These are phyloP conservation scores for Dryas octopetala DNA, from an alignment of 306 rosid species.

Conservation along the genomic window DNA sequence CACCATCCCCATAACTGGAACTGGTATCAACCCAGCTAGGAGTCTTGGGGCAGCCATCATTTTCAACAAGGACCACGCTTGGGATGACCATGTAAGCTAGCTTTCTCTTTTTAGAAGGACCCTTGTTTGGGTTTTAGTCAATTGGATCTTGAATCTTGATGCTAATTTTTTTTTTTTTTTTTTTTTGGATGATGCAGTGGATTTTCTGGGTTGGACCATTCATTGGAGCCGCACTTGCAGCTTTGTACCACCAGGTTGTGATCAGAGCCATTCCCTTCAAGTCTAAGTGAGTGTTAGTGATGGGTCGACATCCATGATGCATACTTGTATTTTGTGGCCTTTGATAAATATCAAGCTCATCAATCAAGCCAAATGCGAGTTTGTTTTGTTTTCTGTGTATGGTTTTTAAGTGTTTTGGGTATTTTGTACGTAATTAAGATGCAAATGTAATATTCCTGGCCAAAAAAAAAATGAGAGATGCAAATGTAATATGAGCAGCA, in stretches of 20 bases:
- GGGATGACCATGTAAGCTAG: constrained; percentile 50
- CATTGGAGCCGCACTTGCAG: constrained; percentile 61
- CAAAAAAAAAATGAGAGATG: too few species aligned
- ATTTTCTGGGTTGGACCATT: constrained; percentile 69
- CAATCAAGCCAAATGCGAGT: not conserved
- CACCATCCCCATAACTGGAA: constrained; percentile 59
- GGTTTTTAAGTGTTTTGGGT: constrained; percentile 4
- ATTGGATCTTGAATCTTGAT: not conserved
- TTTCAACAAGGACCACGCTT: constrained; percentile 38
- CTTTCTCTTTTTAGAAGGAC: not conserved
- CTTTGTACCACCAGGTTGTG: constrained; percentile 55
- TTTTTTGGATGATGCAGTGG: constrained; percentile 37
- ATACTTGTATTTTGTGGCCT: constrained; percentile 7
- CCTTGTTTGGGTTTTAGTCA: not conserved
- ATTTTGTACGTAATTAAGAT: not conserved
- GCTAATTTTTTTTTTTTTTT: not conserved
- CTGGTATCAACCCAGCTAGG: constrained; percentile 61
- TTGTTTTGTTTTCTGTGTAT: constrained; percentile 15
- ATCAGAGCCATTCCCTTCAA: constrained; percentile 64
- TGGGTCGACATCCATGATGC: constrained; percentile 7
- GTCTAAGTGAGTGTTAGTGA: constrained; percentile 28
- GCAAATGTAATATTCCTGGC: too few species aligned
- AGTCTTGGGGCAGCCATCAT: constrained; percentile 61
- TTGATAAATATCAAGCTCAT: not conserved
- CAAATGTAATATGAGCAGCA: constrained; percentile 10